A percentile compares a stretch with the other conserved stretches of the same genome.
Conservation (phyloP, 2,329 filamentous ascomycete genomes). For the Ascochyta koolunga region DNA sequence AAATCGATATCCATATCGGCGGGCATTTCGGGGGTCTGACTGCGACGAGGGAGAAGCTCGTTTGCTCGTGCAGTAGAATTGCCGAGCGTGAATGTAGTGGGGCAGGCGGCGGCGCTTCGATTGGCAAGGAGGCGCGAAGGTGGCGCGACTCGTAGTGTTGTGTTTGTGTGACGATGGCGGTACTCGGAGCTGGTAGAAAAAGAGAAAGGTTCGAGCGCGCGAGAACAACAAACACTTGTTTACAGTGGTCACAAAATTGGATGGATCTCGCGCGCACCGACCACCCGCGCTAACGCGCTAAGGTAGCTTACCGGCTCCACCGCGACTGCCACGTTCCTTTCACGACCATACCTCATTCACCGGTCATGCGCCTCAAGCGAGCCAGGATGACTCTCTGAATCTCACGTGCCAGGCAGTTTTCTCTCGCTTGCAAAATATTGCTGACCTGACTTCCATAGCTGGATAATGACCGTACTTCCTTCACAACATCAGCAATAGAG, state of each 20-base stretch:
- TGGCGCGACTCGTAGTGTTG: constrained; percentile 8
- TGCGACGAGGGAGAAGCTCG: constrained; percentile 27
- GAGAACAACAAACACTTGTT: constrained; percentile 33
- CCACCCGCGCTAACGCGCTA: neutral
- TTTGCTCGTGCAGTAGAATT: constrained; percentile 39
- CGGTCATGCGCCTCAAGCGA: neutral
- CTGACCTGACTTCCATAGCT: too few species aligned
- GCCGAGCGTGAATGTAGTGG: constrained; percentile 24
- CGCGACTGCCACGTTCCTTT: constrained; percentile 11
- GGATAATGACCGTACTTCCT: too few species aligned
- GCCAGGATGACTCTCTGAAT: neutral
- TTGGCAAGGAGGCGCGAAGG: constrained; percentile 7
- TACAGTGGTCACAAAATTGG: constrained; percentile 35
- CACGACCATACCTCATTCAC: constrained; percentile 2
- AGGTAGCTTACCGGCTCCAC: constrained; percentile 13
- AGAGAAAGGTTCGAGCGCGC: constrained; percentile 22
- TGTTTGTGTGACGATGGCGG: constrained; percentile 13
- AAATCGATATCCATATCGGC: constrained; percentile 72
- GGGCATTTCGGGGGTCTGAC: constrained; percentile 28
- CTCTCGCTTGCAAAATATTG: too few species aligned
- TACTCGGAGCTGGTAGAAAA: constrained; percentile 11
- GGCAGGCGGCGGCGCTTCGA: constrained; percentile 15
- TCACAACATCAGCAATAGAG: neutral
- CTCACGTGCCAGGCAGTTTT: too few species aligned
- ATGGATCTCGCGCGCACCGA: constrained; percentile 11